Evolutionary conservation across 805 yeast genomes (phyloP), one percentile per base, ranked within the genome.

Genomic region (Wickerhamiella shivajii): DNA sequence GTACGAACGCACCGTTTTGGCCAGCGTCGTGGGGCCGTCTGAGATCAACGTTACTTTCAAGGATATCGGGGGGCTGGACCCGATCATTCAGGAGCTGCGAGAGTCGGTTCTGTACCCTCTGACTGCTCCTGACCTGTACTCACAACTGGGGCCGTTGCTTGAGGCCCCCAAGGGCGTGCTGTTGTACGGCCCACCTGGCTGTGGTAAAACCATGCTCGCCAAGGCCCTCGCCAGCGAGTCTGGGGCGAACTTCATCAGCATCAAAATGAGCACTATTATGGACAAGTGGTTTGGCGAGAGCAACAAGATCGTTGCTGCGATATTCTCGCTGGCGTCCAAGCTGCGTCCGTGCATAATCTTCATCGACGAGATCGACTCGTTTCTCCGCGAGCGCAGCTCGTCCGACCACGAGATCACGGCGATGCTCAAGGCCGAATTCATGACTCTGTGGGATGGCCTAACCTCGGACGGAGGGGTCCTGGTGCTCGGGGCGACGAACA

Each of bases 261-360:
- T 87, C 33, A 67, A 93, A 53, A 79, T 87, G 92, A 83, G 94
- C 17, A 74, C 87, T 2, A 72, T 87, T 12, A 79, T 85, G 87
- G 95, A 90, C 57, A 87, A 87, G 56, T 87, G 95, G 93, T 87
- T 81, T 51, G 98, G 98, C 11, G 97, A 87, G 56, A 73, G 87
- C 18, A 87, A 90, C 55, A 90, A 90, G 59, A 73, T 85, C 31
- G 90, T 83, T 1, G 93, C 85, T 44, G 97, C 95, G 1, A 71
- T 87, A 22, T 87, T 87, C 52, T 75, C 94, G 6, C 64, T 87
- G 36, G 97, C 96, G 3, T 64, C 69, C 39, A 87, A 90, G 51
- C 65, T 87, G 26, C 83, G 83, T 54, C 98, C 98, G 2, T 84
- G 96, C 55, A 90, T 87, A 42, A 74, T 87, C 30, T 87, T 87